These are phyloP conservation scores for Komagataella phaffii DNA, from an alignment of 805 yeast genomes.

Conservation along the genomic window DNA sequence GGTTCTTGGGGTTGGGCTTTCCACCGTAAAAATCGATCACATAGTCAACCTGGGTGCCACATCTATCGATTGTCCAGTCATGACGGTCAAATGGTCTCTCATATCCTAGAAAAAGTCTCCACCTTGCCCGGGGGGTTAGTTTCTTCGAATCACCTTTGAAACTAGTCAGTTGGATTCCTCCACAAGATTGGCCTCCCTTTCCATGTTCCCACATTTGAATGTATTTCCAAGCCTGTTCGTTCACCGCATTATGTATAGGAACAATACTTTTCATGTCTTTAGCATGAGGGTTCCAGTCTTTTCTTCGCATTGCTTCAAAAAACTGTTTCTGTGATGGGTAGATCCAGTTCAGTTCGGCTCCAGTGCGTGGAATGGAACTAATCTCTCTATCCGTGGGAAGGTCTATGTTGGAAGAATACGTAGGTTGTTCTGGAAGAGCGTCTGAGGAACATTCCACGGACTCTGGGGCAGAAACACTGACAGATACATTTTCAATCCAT, in stretches of 20 bases:
- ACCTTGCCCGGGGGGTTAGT: constrained; percentile 78
- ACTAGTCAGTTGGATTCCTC: constrained; percentile 73
- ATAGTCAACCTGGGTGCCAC: constrained; percentile 75
- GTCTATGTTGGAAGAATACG: constrained; percentile 18
- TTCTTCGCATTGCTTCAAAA: constrained; percentile 86
- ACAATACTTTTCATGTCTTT: constrained; percentile 82
- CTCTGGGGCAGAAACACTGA: constrained; percentile 21
- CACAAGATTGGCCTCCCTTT: constrained; percentile 50
- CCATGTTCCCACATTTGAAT: constrained; percentile 71
- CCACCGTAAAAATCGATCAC: constrained; percentile 86
- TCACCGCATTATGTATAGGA: constrained; percentile 88
- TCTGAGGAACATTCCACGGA: constrained; percentile 4
- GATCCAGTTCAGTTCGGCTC: constrained; percentile 62
- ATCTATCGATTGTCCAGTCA: constrained; percentile 82
- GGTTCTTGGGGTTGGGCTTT: constrained; percentile 25
- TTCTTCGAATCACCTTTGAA: constrained; percentile 84
- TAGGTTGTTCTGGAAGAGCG: constrained; percentile 35
- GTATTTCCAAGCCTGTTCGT: constrained; percentile 85
- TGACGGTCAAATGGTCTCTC: constrained; percentile 89
- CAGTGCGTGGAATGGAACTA: constrained; percentile 76
- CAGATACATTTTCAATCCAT: constrained; percentile 25
- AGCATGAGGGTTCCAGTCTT: constrained; percentile 74
- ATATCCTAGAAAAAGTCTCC: constrained; percentile 50
- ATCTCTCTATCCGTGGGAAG: constrained; percentile 67
- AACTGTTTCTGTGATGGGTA: constrained; percentile 95